Conservation (phyloP, 371 early-diverging fungal genomes). For the Sporodiniella umbellata region DNA sequence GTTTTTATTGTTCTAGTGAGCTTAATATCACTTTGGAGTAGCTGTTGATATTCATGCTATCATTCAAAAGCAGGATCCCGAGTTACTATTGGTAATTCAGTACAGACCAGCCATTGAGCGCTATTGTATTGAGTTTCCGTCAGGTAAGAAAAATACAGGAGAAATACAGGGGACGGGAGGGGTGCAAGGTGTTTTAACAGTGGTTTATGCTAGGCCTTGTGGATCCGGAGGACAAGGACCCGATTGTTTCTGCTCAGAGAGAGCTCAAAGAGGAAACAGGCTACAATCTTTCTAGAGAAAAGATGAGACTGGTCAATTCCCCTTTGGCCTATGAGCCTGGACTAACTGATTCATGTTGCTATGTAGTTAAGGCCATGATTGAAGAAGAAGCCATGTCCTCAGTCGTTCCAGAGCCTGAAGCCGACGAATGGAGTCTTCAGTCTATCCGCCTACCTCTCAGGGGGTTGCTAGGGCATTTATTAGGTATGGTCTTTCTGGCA, state of each 20-base stretch:
- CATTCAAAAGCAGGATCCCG: constrained; percentile 33
- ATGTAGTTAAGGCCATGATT: constrained; percentile 37
- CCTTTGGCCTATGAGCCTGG: constrained; percentile 62
- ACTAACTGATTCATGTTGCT: constrained; percentile 52
- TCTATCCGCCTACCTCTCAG: constrained; percentile 40
- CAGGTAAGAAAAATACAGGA: constrained; percentile 38
- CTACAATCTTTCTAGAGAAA: constrained; percentile 13
- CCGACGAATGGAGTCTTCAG: constrained; percentile 59
- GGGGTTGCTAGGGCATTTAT: constrained; percentile 23
- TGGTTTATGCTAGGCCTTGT: constrained; percentile 50
- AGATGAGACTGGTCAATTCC: constrained; percentile 2
- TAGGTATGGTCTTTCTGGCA: constrained; percentile 23
- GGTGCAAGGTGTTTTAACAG: too few relatives aligned
- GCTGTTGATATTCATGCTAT: constrained; percentile 54
- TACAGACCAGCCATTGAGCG: constrained; percentile 58
- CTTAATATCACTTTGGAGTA: too few relatives aligned
- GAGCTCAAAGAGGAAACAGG: constrained; percentile 67
- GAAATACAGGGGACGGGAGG: too few relatives aligned
- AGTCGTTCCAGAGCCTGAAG: constrained; percentile 27
- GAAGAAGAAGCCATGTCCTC: constrained; percentile 8
- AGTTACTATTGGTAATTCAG: constrained; percentile 54
- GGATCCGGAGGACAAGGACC: constrained; percentile 43
- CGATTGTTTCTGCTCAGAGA: constrained; percentile 47
- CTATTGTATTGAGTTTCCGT: constrained; percentile 62
- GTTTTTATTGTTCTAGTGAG: too few relatives aligned